These are phyloP conservation scores for Pestalotiopsis fici DNA, from an alignment of 2,329 filamentous ascomycete species.

Conservation along the genomic window DNA sequence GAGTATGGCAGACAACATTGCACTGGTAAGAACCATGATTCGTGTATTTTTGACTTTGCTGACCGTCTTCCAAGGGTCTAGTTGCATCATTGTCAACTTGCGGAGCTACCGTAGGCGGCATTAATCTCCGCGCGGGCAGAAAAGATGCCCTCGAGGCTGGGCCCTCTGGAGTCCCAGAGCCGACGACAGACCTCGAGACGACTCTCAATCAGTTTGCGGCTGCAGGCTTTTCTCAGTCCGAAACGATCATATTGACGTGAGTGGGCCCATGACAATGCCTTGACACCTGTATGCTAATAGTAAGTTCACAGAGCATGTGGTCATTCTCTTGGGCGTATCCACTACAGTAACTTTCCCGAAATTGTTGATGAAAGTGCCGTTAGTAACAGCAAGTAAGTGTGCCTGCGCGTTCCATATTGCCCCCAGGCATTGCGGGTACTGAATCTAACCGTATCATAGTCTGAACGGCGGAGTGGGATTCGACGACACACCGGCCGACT, in stretches of 20 bases:
- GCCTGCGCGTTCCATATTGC: background rate
- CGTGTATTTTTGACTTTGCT: background rate
- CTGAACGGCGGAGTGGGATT: background rate
- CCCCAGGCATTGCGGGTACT: background rate
- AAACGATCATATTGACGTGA: constrained; percentile 1
- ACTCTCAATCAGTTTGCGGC: background rate
- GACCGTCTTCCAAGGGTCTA: background rate
- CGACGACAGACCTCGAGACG: background rate
- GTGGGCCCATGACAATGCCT: background rate
- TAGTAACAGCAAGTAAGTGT: background rate
- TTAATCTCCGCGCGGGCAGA: background rate
- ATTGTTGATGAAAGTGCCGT: constrained; percentile 3
- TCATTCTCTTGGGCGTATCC: constrained; percentile 3
- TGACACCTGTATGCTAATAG: background rate
- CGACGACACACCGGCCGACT: background rate
- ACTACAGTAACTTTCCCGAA: constrained; percentile 1
- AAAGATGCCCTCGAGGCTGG: background rate
- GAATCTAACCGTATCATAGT: background rate
- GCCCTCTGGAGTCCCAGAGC: background rate
- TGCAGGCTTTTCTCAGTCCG: background rate
- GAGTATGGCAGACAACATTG: constrained; percentile 7
- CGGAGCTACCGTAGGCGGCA: background rate
- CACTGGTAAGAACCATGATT: background rate
- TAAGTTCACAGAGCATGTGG: background rate
- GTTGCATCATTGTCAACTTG: background rate